phyloP scores from a whole-genome alignment of 1,284 basidiomycete species.

The Ceratobasidium sp. region DNA sequence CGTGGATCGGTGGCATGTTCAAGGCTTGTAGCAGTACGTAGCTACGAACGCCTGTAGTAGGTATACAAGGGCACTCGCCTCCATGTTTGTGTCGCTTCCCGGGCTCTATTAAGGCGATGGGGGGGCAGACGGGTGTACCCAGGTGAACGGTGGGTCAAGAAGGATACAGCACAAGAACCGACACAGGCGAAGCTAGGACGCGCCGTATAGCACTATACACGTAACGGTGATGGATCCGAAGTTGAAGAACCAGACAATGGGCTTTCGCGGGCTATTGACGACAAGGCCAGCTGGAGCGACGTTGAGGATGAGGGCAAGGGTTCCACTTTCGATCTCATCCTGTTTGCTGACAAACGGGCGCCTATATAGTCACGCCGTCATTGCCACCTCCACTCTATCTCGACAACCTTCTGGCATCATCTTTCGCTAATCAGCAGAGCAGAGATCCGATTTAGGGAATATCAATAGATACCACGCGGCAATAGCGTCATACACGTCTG shows the following conservation, averaged over 20 bases:
- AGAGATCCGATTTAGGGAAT: not conserved
- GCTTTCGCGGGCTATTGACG: conserved; percentile 8
- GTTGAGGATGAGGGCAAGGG: conserved; percentile 45
- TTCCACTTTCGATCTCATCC: conserved; percentile 36
- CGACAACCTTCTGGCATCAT: conserved; percentile 16
- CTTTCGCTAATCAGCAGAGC: conserved; percentile 5
- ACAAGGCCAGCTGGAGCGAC: conserved; percentile 33
- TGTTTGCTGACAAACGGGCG: conserved; percentile 42
- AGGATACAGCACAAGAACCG: conserved; percentile 29
- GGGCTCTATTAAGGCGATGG: not conserved
- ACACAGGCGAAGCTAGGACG: conserved; percentile 31
- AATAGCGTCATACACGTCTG: not conserved
- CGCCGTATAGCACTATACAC: conserved; percentile 30
- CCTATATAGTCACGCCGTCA: conserved; percentile 34
- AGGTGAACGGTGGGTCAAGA: not conserved
- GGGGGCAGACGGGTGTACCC: not conserved
- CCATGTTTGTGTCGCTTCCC: conserved; percentile 28
- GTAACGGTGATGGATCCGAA: conserved; percentile 36
- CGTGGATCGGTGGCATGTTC: conserved; percentile 40
- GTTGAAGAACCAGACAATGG: not conserved
- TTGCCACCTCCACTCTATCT: conserved; percentile 40
- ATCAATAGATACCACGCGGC: not conserved
- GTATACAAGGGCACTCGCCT: conserved; percentile 2
- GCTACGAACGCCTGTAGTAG: not conserved
- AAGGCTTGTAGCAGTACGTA: not conserved